Evolutionary conservation across 805 yeast genomes (phyloP).

Genomic region (Kuraishia cidri): DNA sequence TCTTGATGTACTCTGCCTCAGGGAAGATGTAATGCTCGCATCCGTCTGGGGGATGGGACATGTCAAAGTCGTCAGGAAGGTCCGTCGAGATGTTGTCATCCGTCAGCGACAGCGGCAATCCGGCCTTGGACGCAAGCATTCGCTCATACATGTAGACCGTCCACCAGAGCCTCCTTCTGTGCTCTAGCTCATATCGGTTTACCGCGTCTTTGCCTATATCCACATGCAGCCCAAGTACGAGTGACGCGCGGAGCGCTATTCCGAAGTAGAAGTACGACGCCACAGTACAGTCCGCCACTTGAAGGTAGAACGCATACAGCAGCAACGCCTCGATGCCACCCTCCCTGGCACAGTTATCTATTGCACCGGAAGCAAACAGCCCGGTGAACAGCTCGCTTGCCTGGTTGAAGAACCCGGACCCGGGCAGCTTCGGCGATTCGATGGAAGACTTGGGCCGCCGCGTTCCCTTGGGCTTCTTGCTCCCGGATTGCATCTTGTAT

Average conservation of each 20-base stretch:
- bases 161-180: slow-evolving; percentile 30
- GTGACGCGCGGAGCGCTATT: slow-evolving; percentile 61
- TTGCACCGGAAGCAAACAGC: slow-evolving; percentile 69
- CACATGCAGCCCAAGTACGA: slow-evolving; percentile 74
- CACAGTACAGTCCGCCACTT: slow-evolving; percentile 78
- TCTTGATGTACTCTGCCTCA: slow-evolving; percentile 66
- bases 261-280: slow-evolving; percentile 79
- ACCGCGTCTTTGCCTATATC: slow-evolving; percentile 63
- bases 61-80: slow-evolving; percentile 64
- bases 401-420: slow-evolving; percentile 69
- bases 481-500: slow-evolving; percentile 19
- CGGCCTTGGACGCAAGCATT: slow-evolving; percentile 78
- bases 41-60: slow-evolving; percentile 51
- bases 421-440: slow-evolving; percentile 51
- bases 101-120: slow-evolving; percentile 68
- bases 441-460: slow-evolving; percentile 3
- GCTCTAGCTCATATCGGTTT: slow-evolving; percentile 45
- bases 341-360: slow-evolving; percentile 68
- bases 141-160: slow-evolving; percentile 37
- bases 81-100: slow-evolving; percentile 78
- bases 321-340: slow-evolving; percentile 75
- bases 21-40: slow-evolving; percentile 66
- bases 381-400: slow-evolving; percentile 77
- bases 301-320: slow-evolving; percentile 69
- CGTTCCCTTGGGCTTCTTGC: slow-evolving; percentile 5